Evolutionary conservation across 805 yeast genomes (phyloP).

Genomic region (Grigorovia yakushimaensis): DNA sequence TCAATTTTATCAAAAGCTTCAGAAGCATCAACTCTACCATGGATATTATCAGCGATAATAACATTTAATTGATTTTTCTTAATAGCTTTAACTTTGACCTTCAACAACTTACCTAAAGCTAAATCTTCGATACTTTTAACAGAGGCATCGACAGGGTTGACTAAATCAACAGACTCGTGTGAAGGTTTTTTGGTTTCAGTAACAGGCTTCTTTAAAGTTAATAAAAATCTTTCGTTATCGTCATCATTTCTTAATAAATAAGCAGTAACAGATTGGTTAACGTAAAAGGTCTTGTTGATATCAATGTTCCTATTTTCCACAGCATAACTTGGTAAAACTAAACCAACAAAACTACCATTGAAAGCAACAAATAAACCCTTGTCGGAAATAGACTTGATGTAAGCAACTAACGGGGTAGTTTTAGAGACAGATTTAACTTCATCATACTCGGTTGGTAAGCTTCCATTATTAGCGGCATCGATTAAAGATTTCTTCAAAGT

Average conservation of each 20-base stretch:
- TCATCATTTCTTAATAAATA: conserved; percentile 60
- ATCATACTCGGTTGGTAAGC: conserved; percentile 48
- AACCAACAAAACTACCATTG: conserved; percentile 71
- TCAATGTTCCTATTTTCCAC: conserved; percentile 44
- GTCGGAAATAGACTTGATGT: conserved; percentile 64
- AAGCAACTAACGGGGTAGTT: conserved; percentile 52
- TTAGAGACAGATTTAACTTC: conserved; percentile 42
- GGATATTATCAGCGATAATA: conserved; percentile 62
- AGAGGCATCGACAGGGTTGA: conserved; percentile 53
- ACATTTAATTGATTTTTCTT: conserved; percentile 70
- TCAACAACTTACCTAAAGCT: conserved; percentile 50
- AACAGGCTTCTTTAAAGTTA: conserved; percentile 42
- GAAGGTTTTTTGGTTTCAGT: conserved; percentile 9
- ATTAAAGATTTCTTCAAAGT: conserved; percentile 60
- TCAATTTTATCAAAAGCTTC: conserved; percentile 48
- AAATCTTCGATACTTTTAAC: conserved; percentile 42
- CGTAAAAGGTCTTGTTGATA: conserved; percentile 43
- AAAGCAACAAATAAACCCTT: conserved; percentile 79
- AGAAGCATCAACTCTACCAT: conserved; percentile 71
- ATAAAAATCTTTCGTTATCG: conserved; percentile 57
- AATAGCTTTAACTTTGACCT: conserved; percentile 50
- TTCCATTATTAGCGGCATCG: conserved; percentile 44
- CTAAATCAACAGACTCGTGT: conserved; percentile 18
- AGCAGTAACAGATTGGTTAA: conserved; percentile 64
- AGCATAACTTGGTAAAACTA: conserved; percentile 68